Evolutionary conservation across 2,329 filamentous ascomycete genomes (phyloP), one percentile per base, ranked within the genome.

Genomic region (Hortaea werneckii): DNA sequence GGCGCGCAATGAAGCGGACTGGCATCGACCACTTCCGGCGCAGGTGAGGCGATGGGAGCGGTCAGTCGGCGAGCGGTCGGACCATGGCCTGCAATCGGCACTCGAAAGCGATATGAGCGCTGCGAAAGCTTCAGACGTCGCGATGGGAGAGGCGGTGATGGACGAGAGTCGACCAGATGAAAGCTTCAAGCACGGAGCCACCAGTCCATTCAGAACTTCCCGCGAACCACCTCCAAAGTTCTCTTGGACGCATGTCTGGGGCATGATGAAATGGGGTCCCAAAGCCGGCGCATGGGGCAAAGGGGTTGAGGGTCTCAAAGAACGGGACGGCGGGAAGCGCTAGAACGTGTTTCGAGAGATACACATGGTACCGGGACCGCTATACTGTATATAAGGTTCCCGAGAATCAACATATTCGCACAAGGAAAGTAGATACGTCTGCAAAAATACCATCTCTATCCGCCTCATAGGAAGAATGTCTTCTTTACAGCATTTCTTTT

Each of bases 11-110:
- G 76, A 75, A 4, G 66, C 71, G 5, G 72, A 65, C 6, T 89
- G 85, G 84, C 83, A 82, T 77, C 75, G 75, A 50, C 85, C 85
- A 2, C 58, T 88, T 35, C 75, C 80, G 0, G 51, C 62, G 0
- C 78, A 83, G 50, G 76, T 78, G 6, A 65, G 85, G 41, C 75
- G 81, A 55, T 87, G 84, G 84, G 83, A 87, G 58, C 53, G 57
- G 29, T n/a, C 43, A 27, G 45, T 49, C 28, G 39, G 27, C 29
- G 13, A 42, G 39, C 34, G 38, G 8, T 9, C 35, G 5, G 20
- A 30, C 9, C 8, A 32, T 4, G 26, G 34, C 8, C 7, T 28
- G 26, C 35, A 20, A 34, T 26, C 2, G 37, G 37, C 11, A 13
- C 37, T 12, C 10, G 20, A 20, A 20, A 27, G 42, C 11, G 42